phyloP scores from a whole-genome alignment of 2,329 filamentous ascomycete species.

The Ceratocystis albifundus region DNA sequence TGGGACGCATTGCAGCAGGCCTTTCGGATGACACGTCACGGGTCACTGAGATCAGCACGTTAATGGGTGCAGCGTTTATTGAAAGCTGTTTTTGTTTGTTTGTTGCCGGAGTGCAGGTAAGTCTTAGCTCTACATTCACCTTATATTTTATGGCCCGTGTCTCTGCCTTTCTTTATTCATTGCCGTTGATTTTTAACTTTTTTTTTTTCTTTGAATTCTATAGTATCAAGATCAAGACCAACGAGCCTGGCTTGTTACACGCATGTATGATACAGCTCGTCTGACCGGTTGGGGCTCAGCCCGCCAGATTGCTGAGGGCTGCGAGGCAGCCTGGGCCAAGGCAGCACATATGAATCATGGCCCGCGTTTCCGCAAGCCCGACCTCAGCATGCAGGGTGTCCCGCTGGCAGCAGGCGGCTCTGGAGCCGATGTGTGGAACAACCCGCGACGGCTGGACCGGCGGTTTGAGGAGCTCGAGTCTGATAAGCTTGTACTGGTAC shows the following conservation, averaged over 20 bases:
- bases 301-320: constrained; percentile 67
- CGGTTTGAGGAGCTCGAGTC: constrained; percentile 39
- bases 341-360: constrained; percentile 62
- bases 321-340: constrained; percentile 73
- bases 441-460: constrained; percentile 40
- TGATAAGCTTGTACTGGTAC: constrained; percentile 46
- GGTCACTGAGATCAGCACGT: constrained; percentile 55
- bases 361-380: constrained; percentile 51
- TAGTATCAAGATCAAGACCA: constrained; percentile 63
- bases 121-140: constrained; percentile 20
- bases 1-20: constrained; percentile 72
- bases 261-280: constrained; percentile 62
- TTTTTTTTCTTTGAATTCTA: constrained; percentile 23
- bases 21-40: constrained; percentile 45
- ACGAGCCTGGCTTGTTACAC: constrained; percentile 63
- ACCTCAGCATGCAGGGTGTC: constrained; percentile 38
- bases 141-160: background rate
- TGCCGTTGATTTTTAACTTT: constrained; percentile 15
- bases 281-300: constrained; percentile 83
- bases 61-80: constrained; percentile 67
- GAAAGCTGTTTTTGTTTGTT: constrained; percentile 76
- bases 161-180: background rate
- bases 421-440: constrained; percentile 36
- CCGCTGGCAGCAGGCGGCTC: constrained; percentile 41
- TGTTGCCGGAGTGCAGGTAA: constrained; percentile 66